A percentile compares a stretch with the other conserved stretches of the same genome.
Conservation (phyloP, 192 early-diverging fungal species). For the Coemansia reversa region DNA sequence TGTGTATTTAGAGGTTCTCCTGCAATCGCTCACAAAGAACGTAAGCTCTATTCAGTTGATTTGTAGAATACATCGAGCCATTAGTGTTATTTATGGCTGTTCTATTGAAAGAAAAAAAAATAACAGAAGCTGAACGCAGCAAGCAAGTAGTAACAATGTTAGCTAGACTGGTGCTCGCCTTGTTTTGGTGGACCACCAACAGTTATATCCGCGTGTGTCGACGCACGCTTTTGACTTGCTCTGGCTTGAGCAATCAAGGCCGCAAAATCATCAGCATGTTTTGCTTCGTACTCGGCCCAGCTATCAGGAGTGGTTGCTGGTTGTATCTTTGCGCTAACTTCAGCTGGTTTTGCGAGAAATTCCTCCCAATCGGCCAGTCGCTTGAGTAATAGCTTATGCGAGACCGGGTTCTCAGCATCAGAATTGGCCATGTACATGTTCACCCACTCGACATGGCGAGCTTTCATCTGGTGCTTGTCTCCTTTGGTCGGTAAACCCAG, state of each 20-base stretch:
- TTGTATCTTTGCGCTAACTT: background rate
- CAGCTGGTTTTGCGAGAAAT: constrained; percentile 12
- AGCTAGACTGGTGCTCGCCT: background rate
- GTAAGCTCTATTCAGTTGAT: background rate
- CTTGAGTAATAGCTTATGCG: constrained; percentile 29
- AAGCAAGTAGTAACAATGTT: background rate
- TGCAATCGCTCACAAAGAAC: background rate
- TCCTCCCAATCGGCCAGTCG: constrained; percentile 42
- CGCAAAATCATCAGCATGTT: constrained; percentile 43
- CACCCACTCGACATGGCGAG: constrained; percentile 52
- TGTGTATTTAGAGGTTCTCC: background rate
- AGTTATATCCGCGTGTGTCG: background rate
- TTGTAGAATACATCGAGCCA: background rate
- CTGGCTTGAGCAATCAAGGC: constrained; percentile 31
- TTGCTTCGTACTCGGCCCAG: constrained; percentile 27
- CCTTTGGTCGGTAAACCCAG: constrained; percentile 50
- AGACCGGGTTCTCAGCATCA: constrained; percentile 37
- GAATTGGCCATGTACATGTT: constrained; percentile 56
- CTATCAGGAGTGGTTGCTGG: background rate
- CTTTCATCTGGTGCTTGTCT: constrained; percentile 51
- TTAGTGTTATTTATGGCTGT: background rate
- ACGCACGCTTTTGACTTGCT: constrained; percentile 3
- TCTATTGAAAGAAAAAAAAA: background rate
- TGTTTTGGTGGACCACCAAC: background rate
- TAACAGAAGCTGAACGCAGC: background rate